These are phyloP conservation scores for Proliferodiscus dingleyae DNA, from an alignment of 2,329 filamentous ascomycete species.

Conservation along the genomic window DNA sequence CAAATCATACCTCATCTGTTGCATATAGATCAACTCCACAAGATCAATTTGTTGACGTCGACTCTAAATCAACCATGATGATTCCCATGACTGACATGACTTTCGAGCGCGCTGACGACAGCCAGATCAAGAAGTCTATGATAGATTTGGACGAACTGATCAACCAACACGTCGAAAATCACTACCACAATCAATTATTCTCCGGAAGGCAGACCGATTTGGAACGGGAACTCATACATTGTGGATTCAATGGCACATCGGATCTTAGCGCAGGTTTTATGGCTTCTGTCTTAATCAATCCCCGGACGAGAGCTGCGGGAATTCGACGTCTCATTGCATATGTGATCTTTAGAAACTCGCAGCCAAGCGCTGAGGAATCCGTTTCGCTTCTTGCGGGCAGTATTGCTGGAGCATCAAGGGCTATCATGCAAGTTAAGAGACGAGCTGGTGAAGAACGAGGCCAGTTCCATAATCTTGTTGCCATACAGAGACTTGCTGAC, in stretches of 20 bases:
- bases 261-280: background rate
- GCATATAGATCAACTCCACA: background rate
- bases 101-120: slow-evolving; percentile 34
- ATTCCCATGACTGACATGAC: slow-evolving; percentile 30
- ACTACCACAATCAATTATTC: slow-evolving; percentile 34
- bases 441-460: slow-evolving; percentile 4
- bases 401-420: background rate
- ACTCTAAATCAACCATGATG: background rate
- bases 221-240: background rate
- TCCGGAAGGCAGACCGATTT: background rate
- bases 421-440: slow-evolving; percentile 1
- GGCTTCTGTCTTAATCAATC: slow-evolving; percentile 3
- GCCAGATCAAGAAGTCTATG: slow-evolving; percentile 33
- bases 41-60: background rate
- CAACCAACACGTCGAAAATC: slow-evolving; percentile 37
- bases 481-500: background rate
- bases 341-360: slow-evolving; percentile 1
- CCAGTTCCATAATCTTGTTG: background rate
- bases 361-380: background rate
- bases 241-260: background rate
- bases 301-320: background rate
- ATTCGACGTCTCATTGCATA: slow-evolving; percentile 5
- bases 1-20: background rate
- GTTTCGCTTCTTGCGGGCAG: slow-evolving; percentile 1
- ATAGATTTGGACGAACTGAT: slow-evolving; percentile 34